Evolutionary conservation across 2,329 filamentous ascomycete genomes (phyloP).

Genomic region (Phaeoacremonium minimum): DNA sequence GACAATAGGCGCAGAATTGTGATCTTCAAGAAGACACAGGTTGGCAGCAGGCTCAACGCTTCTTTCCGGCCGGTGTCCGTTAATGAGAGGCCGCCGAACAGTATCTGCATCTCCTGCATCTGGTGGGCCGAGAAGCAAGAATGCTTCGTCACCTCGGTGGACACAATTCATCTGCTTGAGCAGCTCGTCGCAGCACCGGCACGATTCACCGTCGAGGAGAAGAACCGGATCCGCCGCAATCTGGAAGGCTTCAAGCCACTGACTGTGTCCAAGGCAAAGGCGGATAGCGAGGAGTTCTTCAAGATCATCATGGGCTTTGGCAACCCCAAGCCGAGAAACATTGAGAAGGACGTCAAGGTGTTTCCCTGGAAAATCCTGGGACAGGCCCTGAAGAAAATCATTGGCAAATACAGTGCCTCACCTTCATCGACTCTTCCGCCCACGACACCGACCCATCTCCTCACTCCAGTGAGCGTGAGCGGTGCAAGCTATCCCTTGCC

Average conservation of each 20-base stretch:
- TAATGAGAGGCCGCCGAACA: constrained; percentile 75
- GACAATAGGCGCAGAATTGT: constrained; percentile 78
- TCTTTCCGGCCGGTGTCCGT: constrained; percentile 75
- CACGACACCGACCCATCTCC: constrained; percentile 28
- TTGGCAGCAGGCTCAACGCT: constrained; percentile 74
- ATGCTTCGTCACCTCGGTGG: constrained; percentile 92
- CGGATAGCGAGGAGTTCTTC: constrained; percentile 95
- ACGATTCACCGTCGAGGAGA: constrained; percentile 93
- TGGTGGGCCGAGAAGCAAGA: constrained; percentile 91
- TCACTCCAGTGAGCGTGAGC: constrained; percentile 30
- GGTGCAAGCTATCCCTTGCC: constrained; percentile 38
- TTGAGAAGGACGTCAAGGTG: constrained; percentile 98
- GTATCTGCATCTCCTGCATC: constrained; percentile 95
- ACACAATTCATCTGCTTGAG: constrained; percentile 93
- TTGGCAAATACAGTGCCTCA: constrained; percentile 79
- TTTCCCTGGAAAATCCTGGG: constrained; percentile 93
- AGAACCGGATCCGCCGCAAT: constrained; percentile 95
- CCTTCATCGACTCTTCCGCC: constrained; percentile 14
- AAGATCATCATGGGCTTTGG: constrained; percentile 98
- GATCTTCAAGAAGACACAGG: constrained; percentile 79
- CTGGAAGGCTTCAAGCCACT: constrained; percentile 89
- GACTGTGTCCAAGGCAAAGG: constrained; percentile 89
- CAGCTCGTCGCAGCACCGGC: constrained; percentile 72
- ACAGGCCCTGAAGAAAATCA: constrained; percentile 92
- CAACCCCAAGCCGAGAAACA: constrained; percentile 91